Evolutionary conservation across 805 yeast species (phyloP).

Genomic region (Saturnispora serradocipensis): DNA sequence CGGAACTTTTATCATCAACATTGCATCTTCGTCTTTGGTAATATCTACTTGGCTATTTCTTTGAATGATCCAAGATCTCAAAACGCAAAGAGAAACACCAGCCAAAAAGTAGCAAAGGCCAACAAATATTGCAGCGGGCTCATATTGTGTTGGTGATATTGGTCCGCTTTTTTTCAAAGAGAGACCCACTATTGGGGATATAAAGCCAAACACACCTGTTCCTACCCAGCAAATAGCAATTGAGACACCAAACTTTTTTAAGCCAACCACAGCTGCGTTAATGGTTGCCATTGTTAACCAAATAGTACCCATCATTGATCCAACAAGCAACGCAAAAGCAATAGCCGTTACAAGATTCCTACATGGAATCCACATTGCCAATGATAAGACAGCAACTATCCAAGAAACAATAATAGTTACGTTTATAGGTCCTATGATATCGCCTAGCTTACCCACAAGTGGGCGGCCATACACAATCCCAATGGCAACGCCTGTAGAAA

Average conservation of each 20-base stretch:
- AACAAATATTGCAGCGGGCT: slow-evolving; percentile 46
- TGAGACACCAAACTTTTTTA: slow-evolving; percentile 41
- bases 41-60: slow-evolving; percentile 30
- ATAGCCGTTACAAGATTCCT: slow-evolving; percentile 47
- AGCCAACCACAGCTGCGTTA: slow-evolving; percentile 43
- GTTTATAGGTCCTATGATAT: slow-evolving; percentile 42
- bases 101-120: slow-evolving; percentile 44
- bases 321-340: slow-evolving; percentile 43
- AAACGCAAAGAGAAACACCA: slow-evolving; percentile 31
- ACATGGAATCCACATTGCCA: slow-evolving; percentile 52
- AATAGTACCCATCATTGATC: slow-evolving; percentile 51
- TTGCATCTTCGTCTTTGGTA: slow-evolving; percentile 16
- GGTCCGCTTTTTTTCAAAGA: slow-evolving; percentile 33
- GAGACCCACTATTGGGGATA: slow-evolving; percentile 53
- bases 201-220: slow-evolving; percentile 40
- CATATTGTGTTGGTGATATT: slow-evolving; percentile 37
- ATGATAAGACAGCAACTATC: slow-evolving; percentile 32
- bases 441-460: slow-evolving; percentile 40
- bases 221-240: slow-evolving; percentile 40
- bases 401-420: slow-evolving; percentile 31
- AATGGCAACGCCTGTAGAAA: slow-evolving; percentile 49
- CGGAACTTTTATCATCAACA: background rate
- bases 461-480: slow-evolving; percentile 53
- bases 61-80: slow-evolving; percentile 48
- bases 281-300: slow-evolving; percentile 49